A percentile compares a stretch with the other conserved stretches of the same genome.
phyloP scores from a whole-genome alignment of 208 protist genomes.

The Acanthamoeba sp. region DNA sequence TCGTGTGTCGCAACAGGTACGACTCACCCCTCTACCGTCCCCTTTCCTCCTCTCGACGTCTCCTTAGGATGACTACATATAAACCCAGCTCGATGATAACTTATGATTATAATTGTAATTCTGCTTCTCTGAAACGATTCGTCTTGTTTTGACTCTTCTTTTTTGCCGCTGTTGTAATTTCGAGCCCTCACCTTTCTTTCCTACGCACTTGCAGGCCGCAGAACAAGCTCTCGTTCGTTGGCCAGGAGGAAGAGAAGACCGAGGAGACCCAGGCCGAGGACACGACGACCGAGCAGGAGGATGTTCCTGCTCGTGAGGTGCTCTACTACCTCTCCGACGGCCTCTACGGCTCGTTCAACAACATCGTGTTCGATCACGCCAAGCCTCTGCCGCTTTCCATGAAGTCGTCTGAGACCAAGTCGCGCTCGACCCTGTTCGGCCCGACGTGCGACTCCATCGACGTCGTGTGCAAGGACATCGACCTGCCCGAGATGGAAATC shows the following conservation, averaged over 20 bases:
- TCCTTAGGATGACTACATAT: conserved; percentile 14
- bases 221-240: conserved; percentile 6
- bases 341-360: conserved; percentile 94
- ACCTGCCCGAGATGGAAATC: conserved; percentile 88
- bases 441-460: conserved; percentile 93
- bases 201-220: not conserved
- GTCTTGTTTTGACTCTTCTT: not conserved
- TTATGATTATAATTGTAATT: conserved; percentile 14
- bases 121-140: conserved; percentile 7
- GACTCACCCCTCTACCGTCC: not conserved
- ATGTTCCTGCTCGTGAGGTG: conserved; percentile 79
- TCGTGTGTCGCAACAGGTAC: conserved; percentile 72
- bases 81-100: conserved; percentile 17
- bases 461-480: conserved; percentile 83
- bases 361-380: conserved; percentile 90
- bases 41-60: not conserved
- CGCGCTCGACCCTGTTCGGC: conserved; percentile 87
- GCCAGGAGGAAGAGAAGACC: not conserved
- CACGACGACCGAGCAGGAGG: conserved; percentile 61
- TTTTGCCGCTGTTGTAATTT: not conserved
- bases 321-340: conserved; percentile 92
- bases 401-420: conserved; percentile 26
- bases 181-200: not conserved
- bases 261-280: not conserved
- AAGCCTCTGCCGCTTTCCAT: conserved; percentile 65